phyloP scores from a whole-genome alignment of 2,329 filamentous ascomycete genomes.

The Mariannaea sp. region DNA sequence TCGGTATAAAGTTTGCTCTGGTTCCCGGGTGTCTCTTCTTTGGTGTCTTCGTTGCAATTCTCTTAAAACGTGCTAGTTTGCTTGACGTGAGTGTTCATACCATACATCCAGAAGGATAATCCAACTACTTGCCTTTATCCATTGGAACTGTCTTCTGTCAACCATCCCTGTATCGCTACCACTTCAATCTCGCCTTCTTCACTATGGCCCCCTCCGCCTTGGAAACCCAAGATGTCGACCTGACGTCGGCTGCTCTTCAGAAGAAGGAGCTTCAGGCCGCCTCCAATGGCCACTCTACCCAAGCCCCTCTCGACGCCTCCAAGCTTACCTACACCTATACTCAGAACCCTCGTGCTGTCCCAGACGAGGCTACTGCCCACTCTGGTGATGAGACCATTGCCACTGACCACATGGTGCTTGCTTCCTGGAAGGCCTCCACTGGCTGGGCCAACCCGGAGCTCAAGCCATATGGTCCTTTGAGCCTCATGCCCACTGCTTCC shows the following conservation, averaged over 20 bases:
- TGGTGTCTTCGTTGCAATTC: not conserved
- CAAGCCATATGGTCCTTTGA: slow-evolving; percentile 76
- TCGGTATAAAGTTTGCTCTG: slow-evolving; percentile 17
- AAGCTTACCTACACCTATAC: slow-evolving; percentile 62
- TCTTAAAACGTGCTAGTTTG: slow-evolving; percentile 1
- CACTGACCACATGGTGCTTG: slow-evolving; percentile 90
- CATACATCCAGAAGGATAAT: slow-evolving; percentile 2
- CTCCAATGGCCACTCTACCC: slow-evolving; percentile 51
- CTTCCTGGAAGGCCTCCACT: slow-evolving; percentile 63
- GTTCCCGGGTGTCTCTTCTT: not conserved
- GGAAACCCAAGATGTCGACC: slow-evolving; percentile 54
- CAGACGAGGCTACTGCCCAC: slow-evolving; percentile 53
- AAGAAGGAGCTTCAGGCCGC: slow-evolving; percentile 51
- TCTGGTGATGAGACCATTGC: slow-evolving; percentile 59
- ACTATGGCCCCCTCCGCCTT: slow-evolving; percentile 56
- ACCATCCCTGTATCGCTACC: not conserved
- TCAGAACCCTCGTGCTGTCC: slow-evolving; percentile 56
- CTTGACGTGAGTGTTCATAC: not conserved
- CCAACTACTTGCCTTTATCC: not conserved
- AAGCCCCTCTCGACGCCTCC: slow-evolving; percentile 65
- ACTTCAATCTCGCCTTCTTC: slow-evolving; percentile 15
- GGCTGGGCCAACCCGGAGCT: slow-evolving; percentile 79
- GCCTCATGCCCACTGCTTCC: slow-evolving; percentile 79
- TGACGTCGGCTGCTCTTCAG: slow-evolving; percentile 57
- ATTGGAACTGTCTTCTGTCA: slow-evolving; percentile 11